Evolutionary conservation across 2,329 filamentous ascomycete genomes (phyloP), one percentile per base, ranked within the genome.

Genomic region (Aspergillus sp.): DNA sequence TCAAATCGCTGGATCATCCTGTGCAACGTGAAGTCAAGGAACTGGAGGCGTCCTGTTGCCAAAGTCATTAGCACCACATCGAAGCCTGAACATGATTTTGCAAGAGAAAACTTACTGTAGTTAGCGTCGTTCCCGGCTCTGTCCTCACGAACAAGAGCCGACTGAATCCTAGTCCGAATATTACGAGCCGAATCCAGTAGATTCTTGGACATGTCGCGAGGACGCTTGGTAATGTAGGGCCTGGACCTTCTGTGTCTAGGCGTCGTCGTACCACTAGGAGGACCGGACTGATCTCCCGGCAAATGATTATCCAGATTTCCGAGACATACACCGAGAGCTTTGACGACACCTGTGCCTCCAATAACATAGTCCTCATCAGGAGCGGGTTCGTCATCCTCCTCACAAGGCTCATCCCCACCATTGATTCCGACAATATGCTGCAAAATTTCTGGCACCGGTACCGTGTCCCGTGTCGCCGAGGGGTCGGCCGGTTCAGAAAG

Each of bases 1-100:
- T 98, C 95, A 72, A 98, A 99, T 29, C 95, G 90, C 72, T 91
- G 88, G 70, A 98, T 98, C 78, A 98, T 97, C 65, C 90, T 89
- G 69, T 92, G 85, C 10, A 99, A 82, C 0, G 95, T 98, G 61
- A 90, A 83, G 69, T 97, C 92, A 31, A 99, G 85, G 84, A 96
- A 96, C 49, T 89, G 81, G 20, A 98, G 84, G 52, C 90, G 89
- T 39, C 87, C 88, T 90, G 61, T 18, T 16, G 49, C 36, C 49
- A 29, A 57, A 49, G 14, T 16, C 12, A 39, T 65, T 56, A 66
- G 51, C 39, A 49, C n/a, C 6, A 46, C 14, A n/a, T n/a, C 36
- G 6, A 12, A 14, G 36, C 36, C 36, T 42, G n/a, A 6, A 42
- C 4, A n/a, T 2, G 16, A n/a, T 3, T 42, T 4, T 42, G 14